phyloP scores from a whole-genome alignment of 805 yeast genomes.

The Brettanomyces custersianus region DNA sequence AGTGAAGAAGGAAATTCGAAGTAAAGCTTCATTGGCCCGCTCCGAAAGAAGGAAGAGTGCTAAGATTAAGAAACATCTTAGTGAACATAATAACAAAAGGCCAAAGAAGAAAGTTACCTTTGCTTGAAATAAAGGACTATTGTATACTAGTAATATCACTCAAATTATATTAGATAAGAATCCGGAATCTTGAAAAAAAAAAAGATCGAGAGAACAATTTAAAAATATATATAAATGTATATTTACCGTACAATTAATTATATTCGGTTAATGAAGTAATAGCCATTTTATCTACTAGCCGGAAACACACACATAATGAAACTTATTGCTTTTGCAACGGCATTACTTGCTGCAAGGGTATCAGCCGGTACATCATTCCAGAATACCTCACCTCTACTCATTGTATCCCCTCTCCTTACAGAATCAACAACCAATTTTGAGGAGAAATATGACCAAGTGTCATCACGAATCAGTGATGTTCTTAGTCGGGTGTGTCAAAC shows the following conservation, averaged over 20 bases:
- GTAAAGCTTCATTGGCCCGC: conserved; percentile 65
- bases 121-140: conserved; percentile 28
- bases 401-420: conserved; percentile 8
- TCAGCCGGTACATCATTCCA: conserved; percentile 16
- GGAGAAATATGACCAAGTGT: conserved; percentile 7
- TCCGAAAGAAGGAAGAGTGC: conserved; percentile 53
- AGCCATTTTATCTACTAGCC: background rate
- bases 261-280: background rate
- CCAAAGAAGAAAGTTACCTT: conserved; percentile 40
- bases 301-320: too few relatives aligned
- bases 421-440: conserved; percentile 11
- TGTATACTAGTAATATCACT: background rate
- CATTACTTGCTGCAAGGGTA: background rate
- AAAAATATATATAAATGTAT: too few relatives aligned
- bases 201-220: too few relatives aligned
- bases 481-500: conserved; percentile 12
- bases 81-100: conserved; percentile 7
- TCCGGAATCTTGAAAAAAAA: too few relatives aligned
- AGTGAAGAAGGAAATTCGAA: conserved; percentile 69
- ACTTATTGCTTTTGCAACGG: background rate
- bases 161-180: conserved; percentile 2
- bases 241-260: background rate
- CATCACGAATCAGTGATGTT: conserved; percentile 6
- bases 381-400: conserved; percentile 25
- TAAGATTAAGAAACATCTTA: conserved; percentile 21